Percentiles rank a stretch among this genome's conserved stretches.
phyloP scores from a whole-genome alignment of 1,284 basidiomycete species.

The Ceratobasidium sp. region DNA sequence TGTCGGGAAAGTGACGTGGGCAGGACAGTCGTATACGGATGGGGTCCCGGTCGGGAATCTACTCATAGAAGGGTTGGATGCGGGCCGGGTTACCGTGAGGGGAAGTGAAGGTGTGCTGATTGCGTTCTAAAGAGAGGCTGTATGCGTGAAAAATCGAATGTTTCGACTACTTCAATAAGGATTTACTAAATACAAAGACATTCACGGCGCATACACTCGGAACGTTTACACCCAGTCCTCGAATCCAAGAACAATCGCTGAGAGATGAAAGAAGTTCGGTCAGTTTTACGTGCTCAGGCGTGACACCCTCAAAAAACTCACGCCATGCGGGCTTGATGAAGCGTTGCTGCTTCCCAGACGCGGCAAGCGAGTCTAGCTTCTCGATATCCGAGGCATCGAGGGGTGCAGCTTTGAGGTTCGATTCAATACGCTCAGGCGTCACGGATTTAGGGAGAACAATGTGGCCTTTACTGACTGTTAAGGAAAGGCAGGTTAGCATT shows the following conservation, averaged over 20 bases:
- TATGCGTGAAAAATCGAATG: slow-evolving; percentile 5
- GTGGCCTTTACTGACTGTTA: slow-evolving; percentile 68
- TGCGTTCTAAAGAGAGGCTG: slow-evolving; percentile 4
- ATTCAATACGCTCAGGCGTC: slow-evolving; percentile 74
- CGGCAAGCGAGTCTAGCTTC: slow-evolving; percentile 71
- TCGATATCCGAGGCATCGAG: slow-evolving; percentile 70
- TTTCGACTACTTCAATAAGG: slow-evolving; percentile 31
- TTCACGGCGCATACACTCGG: slow-evolving; percentile 3
- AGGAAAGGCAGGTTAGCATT: slow-evolving; percentile 47
- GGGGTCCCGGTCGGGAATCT: slow-evolving; percentile 52
- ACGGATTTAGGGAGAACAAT: slow-evolving; percentile 82
- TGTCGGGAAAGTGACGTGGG: slow-evolving; percentile 52
- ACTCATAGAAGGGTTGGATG: slow-evolving; percentile 48
- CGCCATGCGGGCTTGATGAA: slow-evolving; percentile 71
- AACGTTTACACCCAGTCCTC: slow-evolving; percentile 63
- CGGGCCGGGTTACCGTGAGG: slow-evolving; percentile 49
- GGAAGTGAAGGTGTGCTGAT: slow-evolving; percentile 55
- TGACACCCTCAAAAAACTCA: slow-evolving; percentile 11
- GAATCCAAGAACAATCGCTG: slow-evolving; percentile 70
- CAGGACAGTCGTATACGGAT: slow-evolving; percentile 54
- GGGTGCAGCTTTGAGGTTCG: slow-evolving; percentile 68
- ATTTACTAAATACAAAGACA: slow-evolving; percentile 37
- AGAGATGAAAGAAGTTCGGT: neutral
- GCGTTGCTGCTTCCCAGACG: slow-evolving; percentile 74
- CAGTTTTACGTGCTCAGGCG: neutral